Evolutionary conservation across 1,284 basidiomycete species (phyloP), one percentile per base, ranked within the genome.

Genomic region (Puccinia hordei): DNA sequence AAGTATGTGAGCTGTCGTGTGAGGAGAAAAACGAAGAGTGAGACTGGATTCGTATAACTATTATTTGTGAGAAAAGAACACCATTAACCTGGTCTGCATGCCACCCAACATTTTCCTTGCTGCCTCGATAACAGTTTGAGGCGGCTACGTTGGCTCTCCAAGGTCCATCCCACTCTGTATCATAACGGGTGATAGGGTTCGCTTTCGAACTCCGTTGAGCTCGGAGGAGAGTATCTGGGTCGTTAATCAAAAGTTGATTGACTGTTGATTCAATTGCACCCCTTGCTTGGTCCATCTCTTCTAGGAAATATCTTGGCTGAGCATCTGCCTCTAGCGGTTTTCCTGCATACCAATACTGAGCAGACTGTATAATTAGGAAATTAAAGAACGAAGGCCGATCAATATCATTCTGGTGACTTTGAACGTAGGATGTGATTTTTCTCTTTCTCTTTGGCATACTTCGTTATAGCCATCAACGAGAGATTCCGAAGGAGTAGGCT

Each of bases 91-190:
- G 30, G 41, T 71, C 49, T 13, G 55, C 81, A 55, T 59, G 69
- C 61, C 73, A 68, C 0, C 81, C 85, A 74, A 73, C 86, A 84
- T 84, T 83, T 85, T 94, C 92, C 82, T 91, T 91, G 9, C 89
- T 89, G 3, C 94, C 95, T 78, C 87, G 91, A 83, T 97, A 98
- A 83, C 93, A 91, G 84, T 98, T 98, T 3, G 93, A 90, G 0
- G 93, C 95, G 4, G 94, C 94, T 33, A 95, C 92, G 83, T 95
- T 96, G 0, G 95, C 93, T 68, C 89, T 87, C 95, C 95, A 98
- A 4, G 85, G 83, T 0, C 89, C 90, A 19, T 86, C 88, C 90
- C 92, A 96, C 86, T 97, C 94, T 2, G 91, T 86, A 1, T 89
- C 88, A 85, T 90, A 92, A 13, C 90, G 89, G 73, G 86, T 84